Conservation (phyloP, 2,329 filamentous ascomycete genomes). For the Beauveria pseudobassiana region DNA sequence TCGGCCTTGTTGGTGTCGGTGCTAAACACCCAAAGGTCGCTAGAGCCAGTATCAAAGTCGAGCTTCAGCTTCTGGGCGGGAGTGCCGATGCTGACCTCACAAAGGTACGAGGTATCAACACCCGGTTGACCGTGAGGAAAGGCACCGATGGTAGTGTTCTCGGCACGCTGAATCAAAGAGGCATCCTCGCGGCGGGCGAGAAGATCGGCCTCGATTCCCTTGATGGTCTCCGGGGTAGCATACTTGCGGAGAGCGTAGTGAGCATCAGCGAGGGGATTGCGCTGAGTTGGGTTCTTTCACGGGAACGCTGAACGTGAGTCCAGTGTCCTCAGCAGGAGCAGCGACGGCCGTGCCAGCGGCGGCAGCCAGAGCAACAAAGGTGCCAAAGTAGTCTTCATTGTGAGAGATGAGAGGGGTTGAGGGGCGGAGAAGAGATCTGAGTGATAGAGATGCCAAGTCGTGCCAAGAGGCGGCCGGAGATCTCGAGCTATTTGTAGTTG, state of each 20-base stretch:
- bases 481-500: conserved; percentile 1
- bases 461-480: conserved; percentile 3
- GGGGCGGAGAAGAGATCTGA: not conserved
- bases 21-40: conserved; percentile 40
- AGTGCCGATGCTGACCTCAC: conserved; percentile 27
- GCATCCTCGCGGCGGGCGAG: not conserved
- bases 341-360: conserved; percentile 2
- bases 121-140: not conserved
- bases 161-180: not conserved
- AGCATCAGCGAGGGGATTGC: not conserved
- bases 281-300: conserved; percentile 1
- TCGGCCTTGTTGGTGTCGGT: conserved; percentile 31
- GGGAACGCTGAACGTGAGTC: conserved; percentile 4
- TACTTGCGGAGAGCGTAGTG: conserved; percentile 5
- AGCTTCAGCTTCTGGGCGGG: conserved; percentile 32
- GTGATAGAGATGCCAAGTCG: not conserved
- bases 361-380: conserved; percentile 6
- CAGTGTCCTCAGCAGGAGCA: not conserved
- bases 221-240: not conserved
- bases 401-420: not conserved
- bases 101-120: conserved; percentile 8
- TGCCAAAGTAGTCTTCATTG: conserved; percentile 7
- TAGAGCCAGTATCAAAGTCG: conserved; percentile 36
- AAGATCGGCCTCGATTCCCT: not conserved
- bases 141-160: conserved; percentile 4